phyloP scores from a whole-genome alignment of 352 stramenopile genomes.

The Nothophytophthora sp. region DNA sequence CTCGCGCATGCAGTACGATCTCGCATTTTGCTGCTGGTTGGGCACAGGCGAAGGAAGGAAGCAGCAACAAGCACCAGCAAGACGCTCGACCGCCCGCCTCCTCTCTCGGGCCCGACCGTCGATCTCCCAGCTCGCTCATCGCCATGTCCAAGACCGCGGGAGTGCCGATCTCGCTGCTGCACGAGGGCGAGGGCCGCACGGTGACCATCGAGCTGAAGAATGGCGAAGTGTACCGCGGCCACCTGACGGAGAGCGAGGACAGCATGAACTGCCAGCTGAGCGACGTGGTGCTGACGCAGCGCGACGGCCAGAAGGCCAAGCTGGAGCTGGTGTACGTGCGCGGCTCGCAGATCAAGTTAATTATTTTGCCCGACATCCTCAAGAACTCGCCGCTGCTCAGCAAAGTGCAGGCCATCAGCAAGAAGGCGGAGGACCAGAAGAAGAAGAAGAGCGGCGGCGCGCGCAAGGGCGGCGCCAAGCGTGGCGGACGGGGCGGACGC shows the following conservation, averaged over 20 bases:
- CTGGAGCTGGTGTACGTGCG: slow-evolving; percentile 94
- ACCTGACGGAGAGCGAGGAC: slow-evolving; percentile 86
- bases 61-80: background rate
- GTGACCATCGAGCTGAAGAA: slow-evolving; percentile 91
- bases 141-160: slow-evolving; percentile 75
- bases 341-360: slow-evolving; percentile 96
- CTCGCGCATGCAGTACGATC: too few species aligned
- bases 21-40: too few species aligned
- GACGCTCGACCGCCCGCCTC: slow-evolving; percentile 1
- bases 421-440: slow-evolving; percentile 62
- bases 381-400: slow-evolving; percentile 97
- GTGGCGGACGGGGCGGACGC: slow-evolving; percentile 19
- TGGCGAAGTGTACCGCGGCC: slow-evolving; percentile 85
- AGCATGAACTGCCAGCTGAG: slow-evolving; percentile 99
- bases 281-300: slow-evolving; percentile 88
- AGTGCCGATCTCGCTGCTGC: slow-evolving; percentile 84
- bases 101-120: too few species aligned
- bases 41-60: too few species aligned
- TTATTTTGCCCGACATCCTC: slow-evolving; percentile 96
- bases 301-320: slow-evolving; percentile 80
- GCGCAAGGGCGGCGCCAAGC: slow-evolving; percentile 21
- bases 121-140: background rate
- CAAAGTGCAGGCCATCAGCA: slow-evolving; percentile 92
- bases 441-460: slow-evolving; percentile 29
- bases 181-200: slow-evolving; percentile 84